Percentiles rank a stretch among this genome's conserved stretches.
Conservation (phyloP, 1,284 basidiomycete species). For the Leccinum pallidistipes region DNA sequence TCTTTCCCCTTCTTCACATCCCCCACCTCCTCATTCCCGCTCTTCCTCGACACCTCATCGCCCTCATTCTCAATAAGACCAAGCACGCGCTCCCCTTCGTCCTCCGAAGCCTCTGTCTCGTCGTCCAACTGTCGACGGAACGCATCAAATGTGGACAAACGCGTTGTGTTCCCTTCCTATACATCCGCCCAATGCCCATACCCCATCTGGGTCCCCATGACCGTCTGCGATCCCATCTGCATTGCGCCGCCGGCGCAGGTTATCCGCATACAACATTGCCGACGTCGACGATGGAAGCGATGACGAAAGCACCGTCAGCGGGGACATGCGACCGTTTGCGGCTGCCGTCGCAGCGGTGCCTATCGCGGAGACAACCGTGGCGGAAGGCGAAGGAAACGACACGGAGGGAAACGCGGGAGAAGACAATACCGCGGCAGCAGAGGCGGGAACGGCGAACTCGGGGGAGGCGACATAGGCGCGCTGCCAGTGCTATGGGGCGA, state of each 20-base stretch:
- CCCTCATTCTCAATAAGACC: not conserved
- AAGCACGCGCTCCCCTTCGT: constrained; percentile 3
- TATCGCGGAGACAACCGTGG: not conserved
- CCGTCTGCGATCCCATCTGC: not conserved
- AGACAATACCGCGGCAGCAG: constrained; percentile 13
- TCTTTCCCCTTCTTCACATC: not conserved
- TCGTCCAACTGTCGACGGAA: constrained; percentile 26
- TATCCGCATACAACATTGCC: not conserved
- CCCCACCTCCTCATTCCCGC: not conserved
- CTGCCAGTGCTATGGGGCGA: constrained; percentile 6
- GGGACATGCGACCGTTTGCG: constrained; percentile 23
- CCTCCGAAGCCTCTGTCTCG: constrained; percentile 9
- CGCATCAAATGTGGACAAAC: constrained; percentile 29
- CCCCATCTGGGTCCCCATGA: not conserved
- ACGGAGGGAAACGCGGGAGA: constrained; percentile 9
- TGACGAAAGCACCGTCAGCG: constrained; percentile 13
- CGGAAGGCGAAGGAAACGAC: constrained; percentile 4
- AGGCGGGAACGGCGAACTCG: constrained; percentile 28
- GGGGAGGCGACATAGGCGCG: constrained; percentile 30
- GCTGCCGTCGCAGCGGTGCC: constrained; percentile 12
- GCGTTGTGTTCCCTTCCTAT: constrained; percentile 22
- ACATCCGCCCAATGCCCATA: constrained; percentile 5
- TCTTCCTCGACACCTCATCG: not conserved
- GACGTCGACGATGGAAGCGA: constrained; percentile 10
- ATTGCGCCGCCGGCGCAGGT: not conserved